Evolutionary conservation across 2,329 filamentous ascomycete species (phyloP).

Genomic region (Fusarium sp.): DNA sequence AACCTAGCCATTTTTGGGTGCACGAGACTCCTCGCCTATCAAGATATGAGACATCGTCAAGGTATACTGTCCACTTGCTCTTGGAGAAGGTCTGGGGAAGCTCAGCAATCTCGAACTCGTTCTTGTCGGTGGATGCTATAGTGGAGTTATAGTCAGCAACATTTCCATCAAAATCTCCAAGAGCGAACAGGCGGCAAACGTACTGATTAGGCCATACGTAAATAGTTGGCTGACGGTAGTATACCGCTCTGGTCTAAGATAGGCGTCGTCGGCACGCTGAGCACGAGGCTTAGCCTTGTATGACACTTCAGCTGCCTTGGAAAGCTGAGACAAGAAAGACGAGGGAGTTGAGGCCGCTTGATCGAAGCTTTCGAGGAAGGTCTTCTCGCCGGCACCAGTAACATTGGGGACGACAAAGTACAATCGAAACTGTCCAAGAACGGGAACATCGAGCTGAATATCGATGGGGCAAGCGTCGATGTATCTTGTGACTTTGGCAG

Average conservation of each 20-base stretch:
- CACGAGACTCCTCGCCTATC: conserved; percentile 23
- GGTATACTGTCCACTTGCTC: conserved; percentile 29
- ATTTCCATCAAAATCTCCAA: background rate
- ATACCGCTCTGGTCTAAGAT: conserved; percentile 73
- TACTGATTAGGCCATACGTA: conserved; percentile 74
- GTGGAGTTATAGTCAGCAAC: background rate
- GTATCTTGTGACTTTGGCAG: conserved; percentile 76
- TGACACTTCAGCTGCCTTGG: conserved; percentile 66
- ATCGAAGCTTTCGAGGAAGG: conserved; percentile 69
- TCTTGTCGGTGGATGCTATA: conserved; percentile 25
- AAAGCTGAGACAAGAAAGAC: conserved; percentile 68
- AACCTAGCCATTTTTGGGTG: conserved; percentile 42
- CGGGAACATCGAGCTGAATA: conserved; percentile 79
- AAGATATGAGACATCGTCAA: conserved; percentile 21
- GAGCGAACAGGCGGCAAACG: conserved; percentile 28
- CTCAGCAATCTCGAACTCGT: conserved; percentile 24
- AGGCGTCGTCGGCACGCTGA: conserved; percentile 69
- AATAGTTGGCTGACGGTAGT: conserved; percentile 73
- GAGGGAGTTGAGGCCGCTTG: conserved; percentile 58
- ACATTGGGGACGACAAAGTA: conserved; percentile 75
- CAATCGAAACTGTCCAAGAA: conserved; percentile 79
- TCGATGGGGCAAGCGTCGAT: conserved; percentile 82
- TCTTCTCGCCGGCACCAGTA: conserved; percentile 51
- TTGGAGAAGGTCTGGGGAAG: conserved; percentile 14
- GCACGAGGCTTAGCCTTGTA: conserved; percentile 68